Conservation (phyloP, 176 grass and related monocot genomes). For the Cocos nucifera region DNA sequence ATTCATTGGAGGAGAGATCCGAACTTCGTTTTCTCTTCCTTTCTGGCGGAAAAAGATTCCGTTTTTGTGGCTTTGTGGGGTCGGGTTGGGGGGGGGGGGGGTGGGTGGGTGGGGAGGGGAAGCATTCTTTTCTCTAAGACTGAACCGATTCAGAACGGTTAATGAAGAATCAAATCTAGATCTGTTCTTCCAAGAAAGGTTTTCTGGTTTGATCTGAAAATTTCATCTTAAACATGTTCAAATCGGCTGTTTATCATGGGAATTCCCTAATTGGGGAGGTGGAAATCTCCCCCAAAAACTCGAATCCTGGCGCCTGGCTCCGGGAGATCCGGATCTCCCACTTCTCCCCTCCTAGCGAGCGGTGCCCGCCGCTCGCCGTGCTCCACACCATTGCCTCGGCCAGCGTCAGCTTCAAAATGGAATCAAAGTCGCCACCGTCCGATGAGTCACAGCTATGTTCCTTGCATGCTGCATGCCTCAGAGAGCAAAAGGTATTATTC, state of each 20-base stretch:
- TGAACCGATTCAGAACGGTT: not conserved
- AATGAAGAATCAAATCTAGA: conserved; percentile 9
- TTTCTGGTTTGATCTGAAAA: conserved; percentile 9
- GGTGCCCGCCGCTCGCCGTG: conserved; percentile 80
- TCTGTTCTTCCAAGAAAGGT: conserved; percentile 7
- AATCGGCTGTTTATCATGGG: conserved; percentile 52
- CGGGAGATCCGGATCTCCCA: conserved; percentile 85
- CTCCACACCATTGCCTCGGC: conserved; percentile 64
- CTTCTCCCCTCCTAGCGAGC: conserved; percentile 71
- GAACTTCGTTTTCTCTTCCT: not conserved
- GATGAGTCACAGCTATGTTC: conserved; percentile 47
- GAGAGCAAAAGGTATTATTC: conserved; percentile 97
- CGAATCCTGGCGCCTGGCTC: conserved; percentile 41
- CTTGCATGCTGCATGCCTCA: conserved; percentile 81
- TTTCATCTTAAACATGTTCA: conserved; percentile 42
- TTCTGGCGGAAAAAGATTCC: not conserved
- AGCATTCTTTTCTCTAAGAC: not conserved
- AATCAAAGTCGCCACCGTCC: conserved; percentile 42
- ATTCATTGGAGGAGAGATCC: not conserved
- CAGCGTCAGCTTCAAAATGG: conserved; percentile 82
- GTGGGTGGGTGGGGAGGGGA: no score
- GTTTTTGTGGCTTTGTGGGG: not conserved
- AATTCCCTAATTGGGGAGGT: conserved; percentile 57
- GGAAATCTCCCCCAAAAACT: conserved; percentile 74
- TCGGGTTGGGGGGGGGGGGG: no score